Evolutionary conservation across 2,329 filamentous ascomycete genomes (phyloP).

Genomic region (Ilyonectria destructans): DNA sequence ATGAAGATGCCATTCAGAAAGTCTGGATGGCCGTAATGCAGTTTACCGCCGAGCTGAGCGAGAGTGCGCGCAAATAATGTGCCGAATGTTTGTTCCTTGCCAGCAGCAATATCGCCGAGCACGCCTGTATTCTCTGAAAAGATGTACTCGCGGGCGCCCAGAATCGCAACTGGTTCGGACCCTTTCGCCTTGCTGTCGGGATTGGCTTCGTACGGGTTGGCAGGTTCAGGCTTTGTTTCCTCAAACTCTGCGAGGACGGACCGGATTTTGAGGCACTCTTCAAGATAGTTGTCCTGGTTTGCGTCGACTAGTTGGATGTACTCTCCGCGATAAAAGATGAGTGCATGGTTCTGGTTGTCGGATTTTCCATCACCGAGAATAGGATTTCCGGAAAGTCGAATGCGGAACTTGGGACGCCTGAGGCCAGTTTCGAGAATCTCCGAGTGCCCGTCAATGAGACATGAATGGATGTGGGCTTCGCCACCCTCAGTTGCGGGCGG

Average conservation of each 20-base stretch:
- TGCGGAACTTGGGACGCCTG: slow-evolving; percentile 96
- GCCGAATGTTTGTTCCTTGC: slow-evolving; percentile 99
- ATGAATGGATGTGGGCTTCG: slow-evolving; percentile 95
- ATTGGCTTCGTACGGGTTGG: slow-evolving; percentile 86
- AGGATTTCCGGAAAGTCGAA: slow-evolving; percentile 97
- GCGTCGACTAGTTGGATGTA: slow-evolving; percentile 99
- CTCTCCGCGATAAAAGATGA: slow-evolving; percentile 99
- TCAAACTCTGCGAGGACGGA: slow-evolving; percentile 98
- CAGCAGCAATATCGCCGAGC: slow-evolving; percentile 96
- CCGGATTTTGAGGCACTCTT: slow-evolving; percentile 98
- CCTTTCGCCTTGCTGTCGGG: slow-evolving; percentile 86
- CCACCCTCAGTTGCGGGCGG: slow-evolving; percentile 92
- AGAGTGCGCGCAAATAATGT: slow-evolving; percentile 98
- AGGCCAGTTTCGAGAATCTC: slow-evolving; percentile 98
- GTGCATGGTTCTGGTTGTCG: slow-evolving; percentile 97
- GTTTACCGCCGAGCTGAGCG: slow-evolving; percentile 96
- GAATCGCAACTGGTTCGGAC: slow-evolving; percentile 89
- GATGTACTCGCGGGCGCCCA: slow-evolving; percentile 99
- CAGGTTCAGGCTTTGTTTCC: slow-evolving; percentile 97
- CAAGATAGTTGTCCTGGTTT: slow-evolving; percentile 99
- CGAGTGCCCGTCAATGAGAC: slow-evolving; percentile 95
- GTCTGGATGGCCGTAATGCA: slow-evolving; percentile 99
- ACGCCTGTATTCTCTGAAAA: slow-evolving; percentile 99
- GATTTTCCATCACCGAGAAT: slow-evolving; percentile 99
- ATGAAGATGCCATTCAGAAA: slow-evolving; percentile 99